These are phyloP conservation scores for Lachancea nothofagi DNA, from an alignment of 805 yeast species.

Conservation along the genomic window DNA sequence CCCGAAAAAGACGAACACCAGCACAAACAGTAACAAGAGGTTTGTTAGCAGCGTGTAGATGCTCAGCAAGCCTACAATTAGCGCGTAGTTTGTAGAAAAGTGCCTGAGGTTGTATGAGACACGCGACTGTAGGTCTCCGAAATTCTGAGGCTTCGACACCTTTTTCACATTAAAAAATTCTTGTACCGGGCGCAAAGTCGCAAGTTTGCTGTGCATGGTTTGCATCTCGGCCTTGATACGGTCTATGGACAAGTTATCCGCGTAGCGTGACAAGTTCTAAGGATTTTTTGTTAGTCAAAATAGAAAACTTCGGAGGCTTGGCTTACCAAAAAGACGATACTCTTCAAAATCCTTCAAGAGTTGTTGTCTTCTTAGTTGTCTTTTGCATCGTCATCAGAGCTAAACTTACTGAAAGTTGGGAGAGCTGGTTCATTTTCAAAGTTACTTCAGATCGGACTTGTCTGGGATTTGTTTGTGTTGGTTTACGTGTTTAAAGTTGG, in stretches of 20 bases:
- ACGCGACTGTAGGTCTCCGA: conserved; percentile 84
- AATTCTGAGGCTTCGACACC: conserved; percentile 83
- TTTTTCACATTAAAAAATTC: conserved; percentile 91
- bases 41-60: conserved; percentile 87
- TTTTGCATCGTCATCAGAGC: no score
- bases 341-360: no score
- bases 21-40: conserved; percentile 74
- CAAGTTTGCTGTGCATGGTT: conserved; percentile 54
- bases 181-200: conserved; percentile 80
- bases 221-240: conserved; percentile 41
- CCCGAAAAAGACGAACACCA: conserved; percentile 68
- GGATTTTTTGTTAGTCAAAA: conserved; percentile 2
- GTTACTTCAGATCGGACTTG: conserved; percentile 5
- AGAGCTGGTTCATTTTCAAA: conserved; percentile 9
- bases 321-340: no score
- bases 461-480: conserved; percentile 1
- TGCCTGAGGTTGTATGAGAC: conserved; percentile 81
- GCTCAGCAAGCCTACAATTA: conserved; percentile 65
- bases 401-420: conserved; percentile 9
- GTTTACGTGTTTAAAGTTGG: conserved; percentile 2
- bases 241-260: conserved; percentile 30
- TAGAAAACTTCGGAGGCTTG: no score
- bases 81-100: conserved; percentile 79
- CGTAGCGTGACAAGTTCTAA: conserved; percentile 29
- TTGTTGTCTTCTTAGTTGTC: no score